Evolutionary conservation across 2,329 filamentous ascomycete genomes (phyloP), one percentile per base, ranked within the genome.

Genomic region (Clarireedia monteithiana): DNA sequence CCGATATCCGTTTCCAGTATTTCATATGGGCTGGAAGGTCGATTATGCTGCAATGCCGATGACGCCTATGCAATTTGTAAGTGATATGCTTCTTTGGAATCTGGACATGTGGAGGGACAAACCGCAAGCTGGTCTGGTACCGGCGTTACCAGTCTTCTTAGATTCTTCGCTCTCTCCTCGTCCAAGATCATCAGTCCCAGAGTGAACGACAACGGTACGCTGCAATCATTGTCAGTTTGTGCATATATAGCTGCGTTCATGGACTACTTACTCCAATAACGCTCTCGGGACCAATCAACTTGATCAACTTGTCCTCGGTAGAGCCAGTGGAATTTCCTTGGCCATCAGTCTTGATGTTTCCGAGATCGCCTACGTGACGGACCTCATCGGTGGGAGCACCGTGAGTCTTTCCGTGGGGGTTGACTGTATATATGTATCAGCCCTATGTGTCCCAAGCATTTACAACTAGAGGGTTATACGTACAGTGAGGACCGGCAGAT

Each of bases 71-170:
- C 2, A 53, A 27, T 23, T 23, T 23, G 15, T 20, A 24, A 56
- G 52, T 63, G 23, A 66, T 58, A 4, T 34, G 5, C 12, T 10
- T 12, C 30, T 1, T 34, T 34, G 10, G 30, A 12, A 14, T 34
- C 30, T 34, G 10, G 10, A 34, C 10, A 34, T 9, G 30, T 12
- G 10, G 9, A 34, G 30, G 30, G 10, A 34, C 30, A 34, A 34
- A 89, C 94, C 94, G 77, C 94, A 99, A 72, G 94, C 94, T 72
- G 94, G 94, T 71, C 94, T 89, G 67, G 78, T 74, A 69, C 94
- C 94, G 71, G 94, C 94, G 74, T 97, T 99, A 66, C 94, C 94
- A 64, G 94, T 99, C 86, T 95, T 96, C 81, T 95, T 90, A 70
- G 90, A 96, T 80, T 97, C 91, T 77, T 92, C 89, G 77, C 89